Evolutionary conservation across 1,284 basidiomycete species (phyloP).

Genomic region (Lentinula novae-zelandiae): DNA sequence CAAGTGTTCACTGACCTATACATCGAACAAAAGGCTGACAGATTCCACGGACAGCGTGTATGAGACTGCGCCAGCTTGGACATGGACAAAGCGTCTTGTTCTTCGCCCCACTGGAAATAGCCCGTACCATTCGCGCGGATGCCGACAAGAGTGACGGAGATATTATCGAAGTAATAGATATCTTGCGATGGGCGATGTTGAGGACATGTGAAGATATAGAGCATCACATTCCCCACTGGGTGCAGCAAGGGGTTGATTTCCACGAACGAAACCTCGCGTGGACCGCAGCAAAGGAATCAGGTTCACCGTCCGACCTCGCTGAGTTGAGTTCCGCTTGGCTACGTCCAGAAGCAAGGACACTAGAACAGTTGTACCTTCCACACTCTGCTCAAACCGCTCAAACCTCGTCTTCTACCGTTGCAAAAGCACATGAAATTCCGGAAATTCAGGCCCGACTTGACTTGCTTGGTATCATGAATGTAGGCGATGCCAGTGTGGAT

Average conservation of each 20-base stretch:
- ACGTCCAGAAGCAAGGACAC: slow-evolving; percentile 33
- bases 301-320: not conserved
- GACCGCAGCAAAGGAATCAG: slow-evolving; percentile 13
- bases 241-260: slow-evolving; percentile 43
- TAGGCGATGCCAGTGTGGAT: slow-evolving; percentile 24
- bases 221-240: slow-evolving; percentile 39
- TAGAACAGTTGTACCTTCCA: slow-evolving; percentile 35
- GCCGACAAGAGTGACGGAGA: slow-evolving; percentile 8
- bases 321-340: slow-evolving; percentile 30
- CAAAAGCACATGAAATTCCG: slow-evolving; percentile 9
- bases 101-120: slow-evolving; percentile 44
- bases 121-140: slow-evolving; percentile 33
- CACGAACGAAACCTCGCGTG: slow-evolving; percentile 30
- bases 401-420: not conserved
- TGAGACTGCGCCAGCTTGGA: slow-evolving; percentile 50
- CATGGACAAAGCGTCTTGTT: slow-evolving; percentile 47
- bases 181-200: slow-evolving; percentile 42
- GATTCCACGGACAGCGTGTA: slow-evolving; percentile 30
- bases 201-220: slow-evolving; percentile 43
- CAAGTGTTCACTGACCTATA: too few relatives aligned
- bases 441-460: slow-evolving; percentile 25
- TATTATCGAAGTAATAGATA: slow-evolving; percentile 26
- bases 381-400: not conserved
- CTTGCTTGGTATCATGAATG: slow-evolving; percentile 23
- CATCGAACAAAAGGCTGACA: too few relatives aligned